phyloP scores from a whole-genome alignment of 192 early-diverging fungal species.

The Endogone sp. region DNA sequence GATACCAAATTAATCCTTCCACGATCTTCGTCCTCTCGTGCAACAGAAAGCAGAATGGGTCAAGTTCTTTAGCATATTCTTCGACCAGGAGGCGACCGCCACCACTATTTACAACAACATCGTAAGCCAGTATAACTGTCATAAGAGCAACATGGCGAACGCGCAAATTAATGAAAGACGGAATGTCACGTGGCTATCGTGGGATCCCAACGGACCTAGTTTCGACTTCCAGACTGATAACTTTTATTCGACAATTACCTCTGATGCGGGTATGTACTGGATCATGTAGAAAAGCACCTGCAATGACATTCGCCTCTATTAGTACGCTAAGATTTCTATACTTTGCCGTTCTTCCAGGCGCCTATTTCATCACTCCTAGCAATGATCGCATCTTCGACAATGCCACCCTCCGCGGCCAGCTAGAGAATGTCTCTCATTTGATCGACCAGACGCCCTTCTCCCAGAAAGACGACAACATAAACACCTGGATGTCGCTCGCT shows the following conservation, averaged over 20 bases:
- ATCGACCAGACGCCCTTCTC: slow-evolving; percentile 20
- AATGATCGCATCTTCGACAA: slow-evolving; percentile 13
- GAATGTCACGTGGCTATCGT: slow-evolving; percentile 36
- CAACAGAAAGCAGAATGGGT: slow-evolving; percentile 28
- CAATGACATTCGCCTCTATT: not conserved
- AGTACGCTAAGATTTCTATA: too few relatives aligned
- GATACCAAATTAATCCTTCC: not conserved
- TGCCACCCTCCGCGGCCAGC: slow-evolving; percentile 12
- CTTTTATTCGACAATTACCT: slow-evolving; percentile 32
- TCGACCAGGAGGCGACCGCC: slow-evolving; percentile 21
- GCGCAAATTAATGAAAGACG: slow-evolving; percentile 18
- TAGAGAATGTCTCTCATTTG: slow-evolving; percentile 20
- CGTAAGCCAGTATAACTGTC: slow-evolving; percentile 14
- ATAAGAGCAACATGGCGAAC: slow-evolving; percentile 8
- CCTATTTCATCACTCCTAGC: slow-evolving; percentile 5
- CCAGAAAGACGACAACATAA: slow-evolving; percentile 7
- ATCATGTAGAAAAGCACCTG: not conserved
- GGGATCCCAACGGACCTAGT: slow-evolving; percentile 14
- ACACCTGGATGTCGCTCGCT: slow-evolving; percentile 13
- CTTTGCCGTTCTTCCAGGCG: slow-evolving; percentile 1
- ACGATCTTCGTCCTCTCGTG: slow-evolving; percentile 9
- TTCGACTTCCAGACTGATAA: slow-evolving; percentile 25
- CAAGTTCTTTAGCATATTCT: slow-evolving; percentile 36
- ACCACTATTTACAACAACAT: slow-evolving; percentile 26
- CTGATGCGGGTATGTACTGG: slow-evolving; percentile 32